Evolutionary conservation across 495 filamentous ascomycete genomes (phyloP).

Genomic region (Xylaria curta): DNA sequence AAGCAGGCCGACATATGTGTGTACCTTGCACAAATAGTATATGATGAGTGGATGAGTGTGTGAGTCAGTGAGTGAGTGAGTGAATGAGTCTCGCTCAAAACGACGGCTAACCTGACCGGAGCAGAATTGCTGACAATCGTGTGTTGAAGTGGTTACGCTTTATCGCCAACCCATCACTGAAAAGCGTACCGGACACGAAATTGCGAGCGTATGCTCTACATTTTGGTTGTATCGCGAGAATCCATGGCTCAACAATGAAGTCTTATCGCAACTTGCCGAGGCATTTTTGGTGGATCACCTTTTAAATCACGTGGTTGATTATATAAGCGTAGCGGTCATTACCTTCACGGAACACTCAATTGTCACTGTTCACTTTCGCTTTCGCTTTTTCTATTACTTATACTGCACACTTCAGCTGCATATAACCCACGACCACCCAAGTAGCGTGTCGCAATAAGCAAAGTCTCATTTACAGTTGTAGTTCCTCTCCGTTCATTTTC

Average conservation of each 20-base stretch:
- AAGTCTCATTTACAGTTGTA: background rate
- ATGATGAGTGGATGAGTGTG: too few species aligned
- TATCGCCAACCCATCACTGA: background rate
- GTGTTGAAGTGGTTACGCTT: background rate
- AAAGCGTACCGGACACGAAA: background rate
- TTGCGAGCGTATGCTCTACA: background rate
- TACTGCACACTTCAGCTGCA: background rate
- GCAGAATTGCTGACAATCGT: background rate
- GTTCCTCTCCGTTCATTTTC: background rate
- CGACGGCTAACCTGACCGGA: background rate
- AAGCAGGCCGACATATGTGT: background rate
- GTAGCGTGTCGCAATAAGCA: background rate
- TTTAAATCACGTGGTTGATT: background rate
- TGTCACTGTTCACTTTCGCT: background rate
- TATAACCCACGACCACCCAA: background rate
- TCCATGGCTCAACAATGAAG: background rate
- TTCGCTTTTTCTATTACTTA: conserved; percentile 14
- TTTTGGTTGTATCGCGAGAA: background rate
- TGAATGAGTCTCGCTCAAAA: background rate
- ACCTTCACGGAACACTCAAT: background rate
- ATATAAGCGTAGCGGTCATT: background rate
- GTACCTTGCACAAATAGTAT: background rate
- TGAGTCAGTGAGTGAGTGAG: too few species aligned
- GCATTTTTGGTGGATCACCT: background rate
- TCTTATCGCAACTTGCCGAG: conserved; percentile 2